Conservation (phyloP, 768 basidiomycete genomes). For the Kwoniella dejecticola region DNA sequence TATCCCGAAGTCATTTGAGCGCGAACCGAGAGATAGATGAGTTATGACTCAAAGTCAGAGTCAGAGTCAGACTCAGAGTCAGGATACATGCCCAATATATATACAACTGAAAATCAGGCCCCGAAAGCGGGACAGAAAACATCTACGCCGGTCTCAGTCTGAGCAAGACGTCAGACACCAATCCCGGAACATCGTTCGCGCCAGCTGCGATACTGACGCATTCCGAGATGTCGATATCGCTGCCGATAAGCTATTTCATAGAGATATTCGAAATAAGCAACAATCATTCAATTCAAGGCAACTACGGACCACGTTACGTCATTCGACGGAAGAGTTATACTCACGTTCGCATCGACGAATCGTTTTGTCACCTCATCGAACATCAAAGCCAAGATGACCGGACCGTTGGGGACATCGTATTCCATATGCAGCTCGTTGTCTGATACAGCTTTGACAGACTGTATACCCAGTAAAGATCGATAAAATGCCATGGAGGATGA, state of each 20-base stretch:
- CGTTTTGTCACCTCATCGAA: constrained; percentile 43
- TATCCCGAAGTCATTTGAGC: too few species aligned
- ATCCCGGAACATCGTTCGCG: constrained; percentile 49
- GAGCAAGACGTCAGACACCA: constrained; percentile 48
- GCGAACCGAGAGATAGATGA: too few species aligned
- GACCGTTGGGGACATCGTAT: constrained; percentile 57
- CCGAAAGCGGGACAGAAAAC: too few species aligned
- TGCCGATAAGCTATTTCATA: constrained; percentile 36
- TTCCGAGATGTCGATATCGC: constrained; percentile 45
- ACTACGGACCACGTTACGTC: too few species aligned
- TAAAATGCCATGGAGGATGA: constrained; percentile 70
- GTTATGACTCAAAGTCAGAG: too few species aligned
- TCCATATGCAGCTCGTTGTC: constrained; percentile 77
- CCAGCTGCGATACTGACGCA: constrained; percentile 35
- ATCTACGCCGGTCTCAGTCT: constrained; percentile 25
- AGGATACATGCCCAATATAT: background rate
- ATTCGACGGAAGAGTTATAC: too few species aligned
- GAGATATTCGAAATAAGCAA: too few species aligned
- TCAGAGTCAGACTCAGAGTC: too few species aligned
- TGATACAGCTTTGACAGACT: constrained; percentile 64
- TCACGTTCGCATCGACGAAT: constrained; percentile 43
- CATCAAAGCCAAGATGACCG: constrained; percentile 30
- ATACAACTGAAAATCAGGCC: background rate
- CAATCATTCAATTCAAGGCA: too few species aligned
- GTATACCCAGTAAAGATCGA: constrained; percentile 64